These are phyloP conservation scores for Trichoderma oligosporum DNA, from an alignment of 2,329 filamentous ascomycete species.

Conservation along the genomic window DNA sequence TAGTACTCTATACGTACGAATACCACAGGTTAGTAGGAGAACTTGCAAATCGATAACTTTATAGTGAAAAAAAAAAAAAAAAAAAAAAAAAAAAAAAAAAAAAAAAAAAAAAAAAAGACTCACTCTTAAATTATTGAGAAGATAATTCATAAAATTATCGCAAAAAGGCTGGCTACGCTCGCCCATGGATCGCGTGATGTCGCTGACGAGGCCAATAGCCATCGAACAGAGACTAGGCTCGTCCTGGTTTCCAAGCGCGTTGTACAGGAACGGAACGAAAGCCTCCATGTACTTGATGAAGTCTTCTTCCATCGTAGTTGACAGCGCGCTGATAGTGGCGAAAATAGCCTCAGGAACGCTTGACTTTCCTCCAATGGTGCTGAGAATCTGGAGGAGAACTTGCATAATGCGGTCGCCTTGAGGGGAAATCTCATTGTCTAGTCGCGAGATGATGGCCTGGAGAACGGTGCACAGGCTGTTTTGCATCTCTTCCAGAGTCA, in stretches of 20 bases:
- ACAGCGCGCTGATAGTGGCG: conserved; percentile 84
- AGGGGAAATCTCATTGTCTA: conserved; percentile 86
- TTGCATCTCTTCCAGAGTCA: conserved; percentile 96
- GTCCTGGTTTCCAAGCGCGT: conserved; percentile 90
- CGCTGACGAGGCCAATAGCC: conserved; percentile 95
- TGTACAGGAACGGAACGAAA: conserved; percentile 89
- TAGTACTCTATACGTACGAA: conserved; percentile 63
- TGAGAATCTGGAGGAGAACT: conserved; percentile 75
- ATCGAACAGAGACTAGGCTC: conserved; percentile 92
- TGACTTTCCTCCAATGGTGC: conserved; percentile 75
- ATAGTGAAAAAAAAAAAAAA: not conserved
- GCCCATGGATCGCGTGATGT: conserved; percentile 88
- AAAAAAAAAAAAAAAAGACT: conserved; percentile 30
- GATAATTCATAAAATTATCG: conserved; percentile 96
- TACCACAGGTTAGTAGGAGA: not conserved
- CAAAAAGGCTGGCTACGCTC: conserved; percentile 91
- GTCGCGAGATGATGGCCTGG: conserved; percentile 82
- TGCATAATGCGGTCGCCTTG: conserved; percentile 95
- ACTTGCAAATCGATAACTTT: not conserved
- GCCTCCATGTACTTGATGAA: conserved; percentile 98
- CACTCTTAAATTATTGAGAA: conserved; percentile 85
- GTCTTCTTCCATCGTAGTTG: conserved; percentile 85
- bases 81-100: not conserved
- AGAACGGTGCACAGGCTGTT: conserved; percentile 90
- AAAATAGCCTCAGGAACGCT: conserved; percentile 94